These are phyloP conservation scores for Incumbomyces lentus DNA, from an alignment of 2,329 filamentous ascomycete genomes.

Conservation along the genomic window DNA sequence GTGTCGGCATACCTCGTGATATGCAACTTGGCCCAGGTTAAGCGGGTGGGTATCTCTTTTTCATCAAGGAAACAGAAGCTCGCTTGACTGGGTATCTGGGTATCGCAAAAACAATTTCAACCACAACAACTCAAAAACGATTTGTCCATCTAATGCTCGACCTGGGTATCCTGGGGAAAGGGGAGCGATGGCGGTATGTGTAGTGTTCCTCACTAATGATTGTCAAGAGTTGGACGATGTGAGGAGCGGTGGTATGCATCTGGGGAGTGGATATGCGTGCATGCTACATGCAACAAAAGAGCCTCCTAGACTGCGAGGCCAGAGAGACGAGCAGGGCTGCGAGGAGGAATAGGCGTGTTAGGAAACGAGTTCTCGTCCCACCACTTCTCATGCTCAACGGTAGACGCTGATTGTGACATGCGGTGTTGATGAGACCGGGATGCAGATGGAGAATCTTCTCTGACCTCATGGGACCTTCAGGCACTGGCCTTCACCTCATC, in stretches of 20 bases:
- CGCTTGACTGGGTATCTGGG: slow-evolving; percentile 9
- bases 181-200: neutral
- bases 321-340: slow-evolving; percentile 23
- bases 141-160: slow-evolving; percentile 5
- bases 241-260: neutral
- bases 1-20: slow-evolving; percentile 1
- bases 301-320: slow-evolving; percentile 19
- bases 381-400: slow-evolving; percentile 24
- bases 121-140: slow-evolving; percentile 1
- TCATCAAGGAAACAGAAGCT: slow-evolving; percentile 8
- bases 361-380: slow-evolving; percentile 21
- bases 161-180: slow-evolving; percentile 2
- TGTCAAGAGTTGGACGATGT: neutral
- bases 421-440: slow-evolving; percentile 19
- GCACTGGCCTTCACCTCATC: slow-evolving; percentile 21
- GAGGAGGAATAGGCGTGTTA: slow-evolving; percentile 17
- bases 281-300: slow-evolving; percentile 1
- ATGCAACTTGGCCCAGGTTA: neutral
- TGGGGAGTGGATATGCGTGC: neutral
- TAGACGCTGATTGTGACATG: slow-evolving; percentile 19
- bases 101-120: slow-evolving; percentile 8
- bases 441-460: slow-evolving; percentile 20
- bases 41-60: slow-evolving; percentile 3
- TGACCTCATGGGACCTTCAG: slow-evolving; percentile 23
- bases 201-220: neutral